Percentiles rank a stretch among this genome's conserved stretches.
phyloP scores from a whole-genome alignment of 306 rosid species.

The Amphicarpaea edgeworthii region DNA sequence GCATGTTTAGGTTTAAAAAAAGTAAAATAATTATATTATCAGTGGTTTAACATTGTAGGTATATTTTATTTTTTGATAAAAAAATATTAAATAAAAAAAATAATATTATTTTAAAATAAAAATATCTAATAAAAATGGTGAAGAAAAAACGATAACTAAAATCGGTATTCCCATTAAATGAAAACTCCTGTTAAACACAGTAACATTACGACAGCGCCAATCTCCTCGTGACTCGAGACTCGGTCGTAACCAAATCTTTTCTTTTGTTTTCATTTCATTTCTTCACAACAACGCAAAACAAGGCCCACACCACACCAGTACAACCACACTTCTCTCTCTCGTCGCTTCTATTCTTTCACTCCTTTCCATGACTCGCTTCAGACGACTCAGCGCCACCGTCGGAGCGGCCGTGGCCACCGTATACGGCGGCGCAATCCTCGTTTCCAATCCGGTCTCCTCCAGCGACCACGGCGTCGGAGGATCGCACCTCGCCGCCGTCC shows the following conservation, averaged over 20 bases:
- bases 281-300: not conserved
- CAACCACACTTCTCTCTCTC: not conserved
- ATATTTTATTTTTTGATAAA: too few species aligned
- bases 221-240: too few species aligned
- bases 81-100: too few species aligned
- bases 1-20: too few species aligned
- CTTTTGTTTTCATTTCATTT: not conserved
- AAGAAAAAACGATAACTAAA: too few species aligned
- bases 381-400: conserved; percentile 59
- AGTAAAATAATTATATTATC: too few species aligned
- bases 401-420: conserved; percentile 57
- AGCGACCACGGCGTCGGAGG: conserved; percentile 49
- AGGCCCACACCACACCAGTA: conserved; percentile 5
- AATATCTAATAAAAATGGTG: too few species aligned
- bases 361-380: conserved; percentile 63
- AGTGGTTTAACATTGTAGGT: too few species aligned
- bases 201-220: too few species aligned
- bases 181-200: too few species aligned
- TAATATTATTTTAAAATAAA: too few species aligned
- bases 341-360: not conserved
- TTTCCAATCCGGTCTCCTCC: conserved; percentile 50
- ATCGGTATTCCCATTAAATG: too few species aligned
- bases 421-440: conserved; percentile 57
- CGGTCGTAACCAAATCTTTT: not conserved
- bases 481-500: conserved; percentile 53